Base-by-base conservation (phyloP, 306 rosid genomes). In the Fagus crenata region DNA sequence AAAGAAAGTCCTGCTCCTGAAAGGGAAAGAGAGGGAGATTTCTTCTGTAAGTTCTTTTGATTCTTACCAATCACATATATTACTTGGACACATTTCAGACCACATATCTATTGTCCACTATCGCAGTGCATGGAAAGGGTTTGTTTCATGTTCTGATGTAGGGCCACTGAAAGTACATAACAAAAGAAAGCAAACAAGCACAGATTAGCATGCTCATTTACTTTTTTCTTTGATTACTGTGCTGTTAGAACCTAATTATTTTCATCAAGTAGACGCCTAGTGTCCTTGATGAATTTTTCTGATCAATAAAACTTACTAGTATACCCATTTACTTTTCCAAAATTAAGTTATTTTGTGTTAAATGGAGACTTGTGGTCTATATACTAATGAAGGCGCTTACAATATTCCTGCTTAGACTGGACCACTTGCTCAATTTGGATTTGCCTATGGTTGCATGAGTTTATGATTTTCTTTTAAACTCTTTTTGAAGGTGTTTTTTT, bases 21-120 rank as follows among this genome's bases (percentile, higher is more conserved):
- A 80, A 77, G 93, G 89, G 82, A 87, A 82, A 71, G 90, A 78
- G 70, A 84, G 85, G 82, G 93, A 85, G 70, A 78, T 73, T 74
- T 58, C 86, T 81, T 76, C 76, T 68, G 92, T 89, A 75, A 78
- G 86, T 68, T 65, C 72, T 77, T 84, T 69, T 71, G 58, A 53
- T 65, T 40, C 42, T 59, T 64, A 55, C 65, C 71, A 77, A 46
- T 65, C 73, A 59, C 65, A 77, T 77, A 46, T 72, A 59, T 75
- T 42, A 53, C 13, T 59, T 13, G 67, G 56, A 71, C 8, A 1
- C 51, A 49, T 79, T 41, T 56, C 13, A 35, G 4, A 7, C 12
- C 78, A 75, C 71, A 72, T 69, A 39, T 63, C 18, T 55, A 37
- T 63, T 79, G 41, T 77, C 53, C 61, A 0, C 7, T 67, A 15